Percentiles rank a stretch among this genome's conserved stretches.
Evolutionary conservation across 2,329 filamentous ascomycete species (phyloP).

Genomic region (Diplodia sapinea): DNA sequence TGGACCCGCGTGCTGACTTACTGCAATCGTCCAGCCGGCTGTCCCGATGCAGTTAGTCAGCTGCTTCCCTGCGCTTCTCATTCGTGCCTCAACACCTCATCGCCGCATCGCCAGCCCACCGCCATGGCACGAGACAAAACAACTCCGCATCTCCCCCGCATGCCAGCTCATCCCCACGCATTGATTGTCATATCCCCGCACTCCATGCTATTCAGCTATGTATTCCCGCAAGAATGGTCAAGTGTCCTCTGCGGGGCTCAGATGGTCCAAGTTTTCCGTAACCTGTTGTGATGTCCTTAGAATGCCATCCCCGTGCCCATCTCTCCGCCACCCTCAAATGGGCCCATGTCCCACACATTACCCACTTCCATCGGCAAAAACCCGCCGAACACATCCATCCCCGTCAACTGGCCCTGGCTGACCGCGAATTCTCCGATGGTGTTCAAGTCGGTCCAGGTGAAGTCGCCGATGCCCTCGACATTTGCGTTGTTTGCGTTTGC

Average conservation of each 20-base stretch:
- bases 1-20: neutral
- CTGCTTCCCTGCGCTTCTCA: slow-evolving; percentile 9
- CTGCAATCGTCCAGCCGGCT: neutral
- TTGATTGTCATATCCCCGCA: neutral
- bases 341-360: slow-evolving; percentile 35
- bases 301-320: slow-evolving; percentile 28
- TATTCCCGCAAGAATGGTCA: neutral
- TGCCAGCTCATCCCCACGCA: neutral
- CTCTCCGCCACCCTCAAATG: slow-evolving; percentile 25
- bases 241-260: too few species aligned
- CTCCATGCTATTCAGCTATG: neutral
- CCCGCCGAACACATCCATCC: slow-evolving; percentile 39
- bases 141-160: neutral
- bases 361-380: slow-evolving; percentile 49
- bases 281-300: neutral
- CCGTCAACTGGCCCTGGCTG: slow-evolving; percentile 43
- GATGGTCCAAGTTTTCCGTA: neutral
- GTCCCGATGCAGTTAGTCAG: slow-evolving; percentile 7
- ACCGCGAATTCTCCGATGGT: slow-evolving; percentile 57
- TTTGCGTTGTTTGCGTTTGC: slow-evolving; percentile 38
- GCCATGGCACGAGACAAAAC: too few species aligned
- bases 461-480: slow-evolving; percentile 56
- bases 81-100: neutral
- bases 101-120: neutral
- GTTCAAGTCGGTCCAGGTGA: slow-evolving; percentile 56